Evolutionary conservation across 75 land plant species (phyloP), one percentile per base, ranked within the genome.

Genomic region (Adiantum capillusveneris): DNA sequence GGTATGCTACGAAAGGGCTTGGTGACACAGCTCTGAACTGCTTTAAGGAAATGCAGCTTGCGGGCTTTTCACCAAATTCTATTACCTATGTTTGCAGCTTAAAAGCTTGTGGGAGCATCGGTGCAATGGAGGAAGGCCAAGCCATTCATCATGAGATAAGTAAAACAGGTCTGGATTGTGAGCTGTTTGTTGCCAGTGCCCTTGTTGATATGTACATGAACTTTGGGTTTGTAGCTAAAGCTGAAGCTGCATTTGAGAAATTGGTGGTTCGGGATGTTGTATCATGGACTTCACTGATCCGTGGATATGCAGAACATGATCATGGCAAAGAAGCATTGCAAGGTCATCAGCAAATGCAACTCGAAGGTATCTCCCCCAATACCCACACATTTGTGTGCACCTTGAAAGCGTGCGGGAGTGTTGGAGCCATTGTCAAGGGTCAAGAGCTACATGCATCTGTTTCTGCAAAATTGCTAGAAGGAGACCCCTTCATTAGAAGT

Each of bases 1-100:
- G 84, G 28, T 80, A 83, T 78, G 76, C 75, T 17, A 63, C 76
- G 62, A 77, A 80, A 30, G 79, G 81, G 14, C 69, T 66, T 18
- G 80, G 71, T 44, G 20, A 44, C 25, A 54, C 17, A n/a, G 84
- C 90, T 12, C 36, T 80, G 0, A 48, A 72, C 21, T 60, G 76
- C 0, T 86, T 80, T 31, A 63, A 75, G 19, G 67, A 78, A 16
- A 79, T 83, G 82, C 31, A 50, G 44, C 45, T 44, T 12, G 31
- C 11, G 11, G 85, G 70, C 11, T 57, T 75, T 18, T 28, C n/a
- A 2, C 79, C 76, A 19, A 62, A 72, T 39, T 77, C 77, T 42
- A 75, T 68, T 26, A 79, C 85, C 6, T 72, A 73, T 50, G 73
- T 73, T 0, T 64, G 85, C 31, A 58, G 69, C 68, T 57, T 83